phyloP scores from a whole-genome alignment of 2,329 filamentous ascomycete species.

The Fulvia fulva region DNA sequence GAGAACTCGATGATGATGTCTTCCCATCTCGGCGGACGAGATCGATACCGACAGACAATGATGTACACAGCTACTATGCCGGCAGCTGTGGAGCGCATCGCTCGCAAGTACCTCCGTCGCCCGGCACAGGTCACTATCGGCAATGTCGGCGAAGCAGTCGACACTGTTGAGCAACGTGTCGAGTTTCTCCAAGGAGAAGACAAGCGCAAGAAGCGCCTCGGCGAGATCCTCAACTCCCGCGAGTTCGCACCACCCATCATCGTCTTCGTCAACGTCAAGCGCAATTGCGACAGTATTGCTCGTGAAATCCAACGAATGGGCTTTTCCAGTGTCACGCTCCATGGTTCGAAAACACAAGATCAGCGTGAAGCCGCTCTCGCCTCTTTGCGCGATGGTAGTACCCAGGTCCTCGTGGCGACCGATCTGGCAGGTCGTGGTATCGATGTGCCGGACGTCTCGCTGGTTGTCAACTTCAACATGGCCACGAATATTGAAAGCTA shows the following conservation, averaged over 20 bases:
- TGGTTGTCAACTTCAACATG: conserved; percentile 99
- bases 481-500: conserved; percentile 87
- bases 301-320: conserved; percentile 93
- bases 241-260: conserved; percentile 89
- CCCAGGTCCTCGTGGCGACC: conserved; percentile 88
- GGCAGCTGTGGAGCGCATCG: conserved; percentile 83
- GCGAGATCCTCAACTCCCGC: conserved; percentile 76
- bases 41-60: conserved; percentile 94
- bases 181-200: conserved; percentile 90
- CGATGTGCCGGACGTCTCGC: conserved; percentile 86
- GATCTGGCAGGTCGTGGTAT: conserved; percentile 96
- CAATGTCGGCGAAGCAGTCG: conserved; percentile 90
- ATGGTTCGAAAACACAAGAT: conserved; percentile 95
- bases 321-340: conserved; percentile 82
- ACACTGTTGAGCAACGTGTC: conserved; percentile 95
- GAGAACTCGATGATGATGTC: conserved; percentile 85
- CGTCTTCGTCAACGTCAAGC: conserved; percentile 99
- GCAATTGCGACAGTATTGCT: conserved; percentile 93
- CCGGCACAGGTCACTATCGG: conserved; percentile 94
- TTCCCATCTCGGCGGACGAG: conserved; percentile 66
- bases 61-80: conserved; percentile 99
- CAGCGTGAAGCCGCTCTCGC: conserved; percentile 90
- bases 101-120: conserved; percentile 90
- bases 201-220: conserved; percentile 92
- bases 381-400: conserved; percentile 73